Base-by-base conservation (phyloP, 352 stramenopile species). In the Phytophthora litchii region DNA sequence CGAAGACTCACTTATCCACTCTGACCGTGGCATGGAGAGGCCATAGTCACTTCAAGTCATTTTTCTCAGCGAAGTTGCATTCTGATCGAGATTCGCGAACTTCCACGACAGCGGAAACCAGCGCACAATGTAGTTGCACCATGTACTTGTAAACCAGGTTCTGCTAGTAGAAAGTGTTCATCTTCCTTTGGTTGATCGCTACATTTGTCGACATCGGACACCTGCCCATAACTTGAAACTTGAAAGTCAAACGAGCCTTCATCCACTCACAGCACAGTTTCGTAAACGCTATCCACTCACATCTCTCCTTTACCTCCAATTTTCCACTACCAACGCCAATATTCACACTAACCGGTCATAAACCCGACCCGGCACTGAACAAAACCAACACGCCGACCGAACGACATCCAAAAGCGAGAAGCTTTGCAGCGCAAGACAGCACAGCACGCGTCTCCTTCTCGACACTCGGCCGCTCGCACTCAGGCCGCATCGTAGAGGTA, bases 321-420 rank as follows among this genome's bases (percentile, higher is more conserved):
- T 32, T 55, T 5, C 23, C 23, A 27, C 23, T 27, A 27, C 5
- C 12, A 27, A 56, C 10, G 10, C n/a, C n/a, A 38, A 56, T 25
- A 50, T 41, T 65, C 13, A 5, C 48, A 45, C 11, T 48, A 60
- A 40, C 23, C 23, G 23, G 23, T 5, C 23, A 27, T 27, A 27
- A 27, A 27, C 23, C 14, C 20, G 20, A 27, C 54, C 60, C 13
- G 27, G 43, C 38, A 54, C 63, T 54, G 47, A 69, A 69, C 42
- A 73, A 73, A 70, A 70, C 48, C 65, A 62, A 62, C 59, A 59
- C 48, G 37, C 60, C 65, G 59, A 73, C 53, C 59, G 64, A 68
- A 74, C 65, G 65, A 74, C 65, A 73, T 73, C 60, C 46, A 67
- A 67, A 69, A 70, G 57, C 46, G 42, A 68, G 59, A 65, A 68